Base-by-base conservation (phyloP, 257 asterid genomes). In the Nicotiana sylvestris region DNA sequence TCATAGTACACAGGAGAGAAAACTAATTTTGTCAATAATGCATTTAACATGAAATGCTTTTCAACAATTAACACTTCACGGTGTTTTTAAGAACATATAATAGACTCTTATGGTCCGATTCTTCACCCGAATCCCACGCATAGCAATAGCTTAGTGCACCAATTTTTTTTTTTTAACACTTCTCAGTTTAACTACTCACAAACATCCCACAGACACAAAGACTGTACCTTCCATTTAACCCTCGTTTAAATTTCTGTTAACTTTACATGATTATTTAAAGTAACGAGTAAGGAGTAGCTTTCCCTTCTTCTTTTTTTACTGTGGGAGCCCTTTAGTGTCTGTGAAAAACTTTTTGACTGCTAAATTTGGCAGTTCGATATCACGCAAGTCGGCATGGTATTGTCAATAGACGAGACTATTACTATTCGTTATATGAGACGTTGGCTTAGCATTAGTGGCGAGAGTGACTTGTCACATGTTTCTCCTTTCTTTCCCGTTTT, bases 391-490 rank as follows among this genome's bases (percentile, higher is more conserved):
- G 64, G 25, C 46, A 76, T 76, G 46, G 16, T 61, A 51, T 76
- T 76, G 17, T 76, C 80, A 76, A 51, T 76, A 29, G 30, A 29
- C 30, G 30, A 49, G 5, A 30, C 46, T 12, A 12, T 10, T 29
- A 76, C 16, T 76, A 76, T 27, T 25, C 64, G 80, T 58, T 84
- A 55, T 81, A 78, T 68, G 81, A 72, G 87, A 81, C 70, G 33
- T 69, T 56, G 68, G 61, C 61, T 81, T 81, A 86, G 86, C 90
- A 90, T 90, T 87, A 87, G 78, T 84, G 84, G 78, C 61, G 92
- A 87, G 69, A 56, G 27, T 57, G 93, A 90, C 92, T 49, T 65
- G 85, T 90, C 93, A 88, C 88, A 89, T 85, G 90, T 72, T 78
- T 83, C 65, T 76, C 78, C 83, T 56, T 82, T 57, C 30, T 74